phyloP scores from a whole-genome alignment of 2,329 filamentous ascomycete genomes.

The Fusarium sp. region DNA sequence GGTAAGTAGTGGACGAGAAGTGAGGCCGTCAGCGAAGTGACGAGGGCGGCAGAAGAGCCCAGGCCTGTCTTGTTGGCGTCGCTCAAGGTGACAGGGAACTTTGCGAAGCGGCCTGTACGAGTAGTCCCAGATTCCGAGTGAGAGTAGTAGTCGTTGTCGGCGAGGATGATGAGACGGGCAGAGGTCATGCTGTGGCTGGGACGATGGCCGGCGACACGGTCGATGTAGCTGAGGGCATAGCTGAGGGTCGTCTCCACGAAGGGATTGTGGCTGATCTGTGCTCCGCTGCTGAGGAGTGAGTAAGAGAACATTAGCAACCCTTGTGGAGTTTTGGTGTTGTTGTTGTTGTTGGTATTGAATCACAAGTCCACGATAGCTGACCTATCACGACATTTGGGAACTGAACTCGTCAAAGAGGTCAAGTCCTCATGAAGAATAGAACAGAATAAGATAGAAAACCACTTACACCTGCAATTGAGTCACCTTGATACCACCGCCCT shows the following conservation, averaged over 20 bases:
- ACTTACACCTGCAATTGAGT: slow-evolving; percentile 83
- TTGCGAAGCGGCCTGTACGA: slow-evolving; percentile 70
- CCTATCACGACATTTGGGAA: slow-evolving; percentile 6
- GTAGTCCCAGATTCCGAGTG: slow-evolving; percentile 53
- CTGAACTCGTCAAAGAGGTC: background rate
- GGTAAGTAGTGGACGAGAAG: slow-evolving; percentile 81
- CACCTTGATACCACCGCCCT: slow-evolving; percentile 82
- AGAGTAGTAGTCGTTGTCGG: slow-evolving; percentile 98
- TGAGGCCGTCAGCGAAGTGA: slow-evolving; percentile 85
- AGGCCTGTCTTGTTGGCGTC: slow-evolving; percentile 95
- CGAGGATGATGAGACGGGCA: slow-evolving; percentile 84
- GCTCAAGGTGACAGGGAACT: slow-evolving; percentile 79
- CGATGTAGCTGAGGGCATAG: slow-evolving; percentile 87
- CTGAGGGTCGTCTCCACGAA: slow-evolving; percentile 93
- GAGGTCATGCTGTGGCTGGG: slow-evolving; percentile 68
- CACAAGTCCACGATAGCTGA: slow-evolving; percentile 5
- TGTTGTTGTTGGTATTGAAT: slow-evolving; percentile 2
- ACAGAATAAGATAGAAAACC: background rate
- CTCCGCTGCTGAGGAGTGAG: slow-evolving; percentile 54
- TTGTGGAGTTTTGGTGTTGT: background rate
- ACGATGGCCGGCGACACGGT: slow-evolving; percentile 53
- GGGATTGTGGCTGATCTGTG: slow-evolving; percentile 68
- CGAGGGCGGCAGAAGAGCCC: slow-evolving; percentile 92
- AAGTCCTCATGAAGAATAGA: background rate
- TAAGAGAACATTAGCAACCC: slow-evolving; percentile 4